A percentile compares a stretch with the other conserved stretches of the same genome.
These are phyloP conservation scores for Malus asiatica DNA, from an alignment of 306 rosid genomes.

Conservation along the genomic window DNA sequence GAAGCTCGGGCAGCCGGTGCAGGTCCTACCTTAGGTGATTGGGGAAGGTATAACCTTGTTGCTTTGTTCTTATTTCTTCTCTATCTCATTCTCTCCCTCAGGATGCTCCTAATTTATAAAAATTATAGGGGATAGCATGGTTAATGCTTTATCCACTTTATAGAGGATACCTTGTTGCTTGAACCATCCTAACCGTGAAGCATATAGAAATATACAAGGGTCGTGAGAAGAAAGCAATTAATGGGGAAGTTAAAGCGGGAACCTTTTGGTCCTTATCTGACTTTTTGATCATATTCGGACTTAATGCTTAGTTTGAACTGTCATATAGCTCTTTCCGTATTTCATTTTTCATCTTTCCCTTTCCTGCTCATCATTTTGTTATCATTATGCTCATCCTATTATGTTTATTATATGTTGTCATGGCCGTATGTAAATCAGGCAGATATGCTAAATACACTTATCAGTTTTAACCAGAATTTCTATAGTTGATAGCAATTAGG, in stretches of 20 bases:
- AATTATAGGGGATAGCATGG: neutral
- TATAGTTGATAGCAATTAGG: neutral
- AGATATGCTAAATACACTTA: neutral
- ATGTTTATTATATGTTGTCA: neutral
- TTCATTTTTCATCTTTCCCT: neutral
- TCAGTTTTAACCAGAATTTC: neutral
- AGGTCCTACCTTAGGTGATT: conserved; percentile 93
- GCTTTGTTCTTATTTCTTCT: neutral
- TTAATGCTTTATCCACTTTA: neutral
- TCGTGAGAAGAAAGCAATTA: neutral
- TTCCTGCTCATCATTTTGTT: neutral
- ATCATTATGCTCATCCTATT: neutral
- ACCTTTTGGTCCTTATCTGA: neutral
- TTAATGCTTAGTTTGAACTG: neutral
- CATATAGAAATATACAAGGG: neutral
- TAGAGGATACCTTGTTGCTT: neutral
- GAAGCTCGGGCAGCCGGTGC: conserved; percentile 96
- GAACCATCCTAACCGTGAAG: neutral
- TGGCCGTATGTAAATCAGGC: neutral
- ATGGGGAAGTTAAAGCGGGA: neutral
- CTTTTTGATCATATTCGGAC: neutral
- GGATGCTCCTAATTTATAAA: neutral
- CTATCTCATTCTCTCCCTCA: neutral
- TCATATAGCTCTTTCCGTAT: neutral
- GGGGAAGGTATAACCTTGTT: conserved; percentile 71